These are phyloP conservation scores for Danielia reshetovae DNA, from an alignment of 805 yeast species.

Conservation along the genomic window DNA sequence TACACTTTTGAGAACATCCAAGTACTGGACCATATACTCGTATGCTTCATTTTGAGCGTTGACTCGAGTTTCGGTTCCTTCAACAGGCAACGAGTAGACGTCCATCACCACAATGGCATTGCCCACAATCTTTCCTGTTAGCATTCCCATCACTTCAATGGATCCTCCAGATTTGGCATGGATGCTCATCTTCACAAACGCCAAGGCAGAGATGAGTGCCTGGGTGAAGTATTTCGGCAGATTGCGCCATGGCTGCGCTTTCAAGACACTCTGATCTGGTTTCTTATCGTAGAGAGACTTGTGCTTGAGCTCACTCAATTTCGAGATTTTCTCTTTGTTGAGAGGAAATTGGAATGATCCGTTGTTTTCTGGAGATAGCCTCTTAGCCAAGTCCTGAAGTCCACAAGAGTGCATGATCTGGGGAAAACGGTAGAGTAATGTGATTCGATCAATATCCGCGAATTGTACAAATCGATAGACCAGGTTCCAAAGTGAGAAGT, in stretches of 20 bases:
- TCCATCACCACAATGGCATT: slow-evolving; percentile 67
- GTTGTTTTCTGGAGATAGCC: neutral
- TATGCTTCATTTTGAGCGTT: slow-evolving; percentile 93
- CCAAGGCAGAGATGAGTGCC: slow-evolving; percentile 64
- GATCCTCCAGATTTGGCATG: slow-evolving; percentile 84
- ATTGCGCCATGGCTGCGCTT: slow-evolving; percentile 48
- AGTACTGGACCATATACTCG: slow-evolving; percentile 88
- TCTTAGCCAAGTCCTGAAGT: neutral
- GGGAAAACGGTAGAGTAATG: neutral
- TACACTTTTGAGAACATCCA: slow-evolving; percentile 50
- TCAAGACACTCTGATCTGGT: slow-evolving; percentile 6
- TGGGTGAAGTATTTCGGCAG: slow-evolving; percentile 59
- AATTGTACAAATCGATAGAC: too few species aligned
- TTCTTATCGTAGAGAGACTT: slow-evolving; percentile 10
- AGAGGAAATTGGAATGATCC: slow-evolving; percentile 1
- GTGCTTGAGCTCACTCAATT: slow-evolving; percentile 1
- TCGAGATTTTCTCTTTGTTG: neutral
- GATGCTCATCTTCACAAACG: slow-evolving; percentile 67
- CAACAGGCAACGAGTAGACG: slow-evolving; percentile 84
- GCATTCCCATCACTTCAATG: slow-evolving; percentile 93
- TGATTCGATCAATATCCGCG: too few species aligned
- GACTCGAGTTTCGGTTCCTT: slow-evolving; percentile 93
- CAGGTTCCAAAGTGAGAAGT: too few species aligned
- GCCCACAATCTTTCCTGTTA: slow-evolving; percentile 68
- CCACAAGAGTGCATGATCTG: neutral